Percentiles rank a stretch among this genome's conserved stretches.
Evolutionary conservation across 495 filamentous ascomycete genomes (phyloP).

Genomic region (Halenospora varia): DNA sequence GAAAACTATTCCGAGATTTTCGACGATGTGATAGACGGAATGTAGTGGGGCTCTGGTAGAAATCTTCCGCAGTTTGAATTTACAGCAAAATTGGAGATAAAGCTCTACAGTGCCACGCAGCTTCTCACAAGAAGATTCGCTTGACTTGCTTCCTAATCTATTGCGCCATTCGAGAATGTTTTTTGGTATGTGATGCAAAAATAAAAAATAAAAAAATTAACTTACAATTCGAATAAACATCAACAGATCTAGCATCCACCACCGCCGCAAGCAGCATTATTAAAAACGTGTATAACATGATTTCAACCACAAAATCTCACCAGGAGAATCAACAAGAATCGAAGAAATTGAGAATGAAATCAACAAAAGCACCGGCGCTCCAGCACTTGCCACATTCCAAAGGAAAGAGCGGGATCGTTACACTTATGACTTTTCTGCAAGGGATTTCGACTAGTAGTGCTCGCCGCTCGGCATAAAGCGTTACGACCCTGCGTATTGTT

Average conservation of each 20-base stretch:
- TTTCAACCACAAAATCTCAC: conserved; percentile 1
- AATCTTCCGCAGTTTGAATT: too few relatives aligned
- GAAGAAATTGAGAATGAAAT: neutral
- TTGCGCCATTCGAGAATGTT: too few relatives aligned
- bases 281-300: conserved; percentile 8
- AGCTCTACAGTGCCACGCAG: too few relatives aligned
- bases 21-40: too few relatives aligned
- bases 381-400: neutral
- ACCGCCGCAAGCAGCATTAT: conserved; percentile 1
- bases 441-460: neutral
- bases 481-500: too few relatives aligned
- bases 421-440: neutral
- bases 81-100: too few relatives aligned
- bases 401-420: neutral
- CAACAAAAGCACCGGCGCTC: neutral
- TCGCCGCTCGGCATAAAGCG: neutral
- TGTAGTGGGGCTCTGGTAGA: too few relatives aligned
- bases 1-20: too few relatives aligned
- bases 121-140: too few relatives aligned
- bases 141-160: too few relatives aligned
- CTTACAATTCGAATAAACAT: neutral
- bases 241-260: conserved; percentile 1
- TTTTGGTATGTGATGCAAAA: too few relatives aligned
- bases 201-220: neutral
- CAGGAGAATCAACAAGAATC: conserved; percentile 5